Evolutionary conservation across 2,329 filamentous ascomycete genomes (phyloP).

Genomic region (Parafenestella ontariensis): DNA sequence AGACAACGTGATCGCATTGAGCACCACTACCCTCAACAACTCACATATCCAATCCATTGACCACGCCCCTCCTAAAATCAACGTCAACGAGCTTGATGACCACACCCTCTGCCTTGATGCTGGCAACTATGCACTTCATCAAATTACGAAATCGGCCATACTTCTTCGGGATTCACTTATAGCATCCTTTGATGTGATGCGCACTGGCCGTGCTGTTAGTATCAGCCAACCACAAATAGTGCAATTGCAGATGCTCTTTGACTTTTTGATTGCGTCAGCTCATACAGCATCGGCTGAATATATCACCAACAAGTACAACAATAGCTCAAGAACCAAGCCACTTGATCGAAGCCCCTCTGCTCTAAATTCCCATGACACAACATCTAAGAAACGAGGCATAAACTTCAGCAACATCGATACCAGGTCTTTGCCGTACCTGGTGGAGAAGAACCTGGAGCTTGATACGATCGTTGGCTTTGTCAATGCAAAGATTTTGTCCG

Average conservation of each 20-base stretch:
- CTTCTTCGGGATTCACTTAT: background rate
- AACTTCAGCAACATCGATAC: background rate
- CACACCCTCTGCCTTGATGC: background rate
- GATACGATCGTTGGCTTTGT: background rate
- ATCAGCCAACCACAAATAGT: background rate
- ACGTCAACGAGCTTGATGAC: background rate
- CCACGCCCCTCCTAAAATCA: background rate
- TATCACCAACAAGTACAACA: background rate
- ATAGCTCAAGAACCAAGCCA: background rate
- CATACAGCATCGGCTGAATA: background rate
- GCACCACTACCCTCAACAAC: background rate
- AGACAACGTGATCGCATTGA: background rate
- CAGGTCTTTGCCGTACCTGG: background rate
- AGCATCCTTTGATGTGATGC: background rate
- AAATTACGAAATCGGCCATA: background rate
- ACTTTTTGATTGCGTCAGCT: background rate
- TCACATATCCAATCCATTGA: background rate
- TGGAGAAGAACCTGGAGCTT: background rate
- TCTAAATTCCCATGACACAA: background rate
- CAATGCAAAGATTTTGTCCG: background rate
- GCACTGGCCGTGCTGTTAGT: background rate
- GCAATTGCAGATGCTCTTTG: background rate
- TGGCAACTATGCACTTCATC: background rate
- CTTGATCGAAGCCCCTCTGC: background rate
- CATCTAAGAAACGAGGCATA: background rate